Percentiles rank a stretch among this genome's conserved stretches.
These are phyloP conservation scores for Psilocybe cyanescens DNA, from an alignment of 768 basidiomycete species.

Conservation along the genomic window DNA sequence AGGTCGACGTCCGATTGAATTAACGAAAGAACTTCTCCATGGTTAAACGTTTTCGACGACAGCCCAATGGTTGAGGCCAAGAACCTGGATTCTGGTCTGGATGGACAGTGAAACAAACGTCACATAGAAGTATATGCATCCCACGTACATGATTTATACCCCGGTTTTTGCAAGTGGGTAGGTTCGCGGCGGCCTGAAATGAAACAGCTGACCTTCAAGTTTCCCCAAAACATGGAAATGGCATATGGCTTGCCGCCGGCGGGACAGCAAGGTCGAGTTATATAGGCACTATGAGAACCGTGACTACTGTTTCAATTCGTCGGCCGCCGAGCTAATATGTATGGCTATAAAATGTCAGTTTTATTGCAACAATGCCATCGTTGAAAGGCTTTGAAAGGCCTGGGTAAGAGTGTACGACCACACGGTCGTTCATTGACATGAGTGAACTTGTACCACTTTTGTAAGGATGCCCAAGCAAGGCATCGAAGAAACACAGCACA, in stretches of 20 bases:
- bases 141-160: not conserved
- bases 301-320: not conserved
- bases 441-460: slow-evolving; percentile 1
- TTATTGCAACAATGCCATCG: not conserved
- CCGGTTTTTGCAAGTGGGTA: slow-evolving; percentile 7
- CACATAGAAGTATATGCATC: not conserved
- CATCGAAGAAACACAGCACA: not conserved
- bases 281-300: not conserved
- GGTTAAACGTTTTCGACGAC: not conserved
- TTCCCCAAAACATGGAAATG: not conserved
- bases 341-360: not conserved
- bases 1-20: not conserved
- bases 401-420: slow-evolving; percentile 1
- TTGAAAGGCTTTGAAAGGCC: not conserved
- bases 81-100: slow-evolving; percentile 7
- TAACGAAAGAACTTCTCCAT: not conserved
- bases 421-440: slow-evolving; percentile 12
- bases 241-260: slow-evolving; percentile 8
- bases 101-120: not conserved
- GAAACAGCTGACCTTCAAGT: not conserved
- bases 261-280: not conserved
- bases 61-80: not conserved
- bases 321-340: not conserved
- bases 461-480: not conserved
- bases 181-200: not conserved